These are phyloP conservation scores for Gillenia trifoliata DNA, from an alignment of 306 rosid species.

Conservation along the genomic window DNA sequence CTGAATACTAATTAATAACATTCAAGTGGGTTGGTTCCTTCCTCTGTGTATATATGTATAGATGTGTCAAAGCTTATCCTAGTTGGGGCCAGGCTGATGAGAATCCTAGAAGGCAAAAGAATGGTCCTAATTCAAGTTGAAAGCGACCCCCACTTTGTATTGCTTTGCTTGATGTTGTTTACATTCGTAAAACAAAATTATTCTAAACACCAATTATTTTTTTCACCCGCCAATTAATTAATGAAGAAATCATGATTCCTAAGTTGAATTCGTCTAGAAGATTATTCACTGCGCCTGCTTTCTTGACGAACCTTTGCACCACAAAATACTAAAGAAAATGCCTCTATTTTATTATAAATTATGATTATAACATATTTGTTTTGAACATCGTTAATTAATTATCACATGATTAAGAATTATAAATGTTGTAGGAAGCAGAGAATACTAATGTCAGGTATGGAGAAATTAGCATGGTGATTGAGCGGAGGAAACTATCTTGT, in stretches of 20 bases:
- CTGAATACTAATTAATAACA: neutral
- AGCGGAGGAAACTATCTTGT: neutral
- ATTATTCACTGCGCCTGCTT: neutral
- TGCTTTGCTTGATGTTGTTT: slow-evolving; percentile 10
- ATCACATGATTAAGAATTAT: neutral
- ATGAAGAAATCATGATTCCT: slow-evolving; percentile 11
- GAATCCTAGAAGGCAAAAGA: slow-evolving; percentile 21
- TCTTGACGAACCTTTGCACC: neutral
- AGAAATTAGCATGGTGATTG: neutral
- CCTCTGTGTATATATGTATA: too few relatives aligned
- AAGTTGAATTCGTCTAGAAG: neutral
- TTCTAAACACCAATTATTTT: slow-evolving; percentile 2
- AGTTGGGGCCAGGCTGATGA: slow-evolving; percentile 24
- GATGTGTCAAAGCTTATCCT: slow-evolving; percentile 40
- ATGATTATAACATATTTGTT: neutral
- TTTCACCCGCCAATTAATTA: slow-evolving; percentile 1
- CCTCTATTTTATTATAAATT: neutral
- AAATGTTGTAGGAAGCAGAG: neutral
- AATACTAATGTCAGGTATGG: neutral
- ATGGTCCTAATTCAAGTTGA: slow-evolving; percentile 24
- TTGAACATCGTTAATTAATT: neutral
- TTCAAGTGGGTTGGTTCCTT: slow-evolving; percentile 14
- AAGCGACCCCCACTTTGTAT: slow-evolving; percentile 27
- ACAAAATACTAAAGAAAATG: neutral
- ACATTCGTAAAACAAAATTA: neutral